Evolutionary conservation across 495 filamentous ascomycete genomes (phyloP).

Genomic region (Penicillium coffeae): DNA sequence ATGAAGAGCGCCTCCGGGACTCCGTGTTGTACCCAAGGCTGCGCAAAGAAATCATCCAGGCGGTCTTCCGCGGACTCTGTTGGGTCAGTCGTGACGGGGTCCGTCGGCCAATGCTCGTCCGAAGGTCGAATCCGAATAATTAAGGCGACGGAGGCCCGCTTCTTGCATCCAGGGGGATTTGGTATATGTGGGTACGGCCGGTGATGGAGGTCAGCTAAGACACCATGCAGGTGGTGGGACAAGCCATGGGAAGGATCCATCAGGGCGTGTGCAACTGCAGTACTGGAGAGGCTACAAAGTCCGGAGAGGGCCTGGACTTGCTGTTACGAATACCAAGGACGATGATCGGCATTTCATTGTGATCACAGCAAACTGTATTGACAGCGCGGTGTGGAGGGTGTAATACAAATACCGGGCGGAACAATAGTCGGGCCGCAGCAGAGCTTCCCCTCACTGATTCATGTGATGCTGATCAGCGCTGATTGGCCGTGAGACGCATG

Average conservation of each 20-base stretch:
- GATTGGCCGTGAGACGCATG: conserved; percentile 3
- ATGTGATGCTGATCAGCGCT: too few relatives aligned
- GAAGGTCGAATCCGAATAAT: conserved; percentile 65
- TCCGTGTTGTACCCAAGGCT: conserved; percentile 69
- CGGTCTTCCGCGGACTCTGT: conserved; percentile 35
- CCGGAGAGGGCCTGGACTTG: neutral
- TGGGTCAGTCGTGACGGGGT: conserved; percentile 19
- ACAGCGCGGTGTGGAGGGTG: neutral
- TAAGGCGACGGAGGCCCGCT: conserved; percentile 69
- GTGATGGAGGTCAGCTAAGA: conserved; percentile 48
- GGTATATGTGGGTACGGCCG: conserved; percentile 60
- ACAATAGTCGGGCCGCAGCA: neutral
- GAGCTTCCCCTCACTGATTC: neutral
- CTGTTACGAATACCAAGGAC: neutral
- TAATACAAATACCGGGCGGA: neutral
- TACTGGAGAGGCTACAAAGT: neutral
- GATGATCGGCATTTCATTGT: neutral
- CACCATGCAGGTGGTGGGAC: conserved; percentile 35
- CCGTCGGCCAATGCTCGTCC: conserved; percentile 52
- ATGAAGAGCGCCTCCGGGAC: conserved; percentile 75
- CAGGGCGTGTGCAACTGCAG: neutral
- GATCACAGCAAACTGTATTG: neutral
- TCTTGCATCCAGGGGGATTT: conserved; percentile 58
- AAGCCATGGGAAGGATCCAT: conserved; percentile 15
- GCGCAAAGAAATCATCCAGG: conserved; percentile 61